phyloP scores from a whole-genome alignment of 768 basidiomycete genomes.

The Pleurotus cornucopiae region DNA sequence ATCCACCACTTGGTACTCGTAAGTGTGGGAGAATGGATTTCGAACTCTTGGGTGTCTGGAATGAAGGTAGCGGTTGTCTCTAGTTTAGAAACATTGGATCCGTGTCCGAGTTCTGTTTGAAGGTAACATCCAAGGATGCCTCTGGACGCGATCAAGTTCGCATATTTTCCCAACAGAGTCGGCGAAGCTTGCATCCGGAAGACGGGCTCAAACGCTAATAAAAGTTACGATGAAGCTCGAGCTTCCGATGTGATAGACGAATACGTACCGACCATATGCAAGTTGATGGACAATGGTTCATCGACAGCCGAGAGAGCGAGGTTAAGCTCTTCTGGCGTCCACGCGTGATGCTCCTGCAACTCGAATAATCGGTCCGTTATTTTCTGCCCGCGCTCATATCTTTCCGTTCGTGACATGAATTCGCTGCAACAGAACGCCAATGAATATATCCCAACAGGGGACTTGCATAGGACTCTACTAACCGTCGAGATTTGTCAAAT shows the following conservation, averaged over 20 bases:
- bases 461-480: neutral
- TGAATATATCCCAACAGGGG: neutral
- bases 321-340: conserved; percentile 44
- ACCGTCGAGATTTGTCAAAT: conserved; percentile 61
- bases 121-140: conserved; percentile 71
- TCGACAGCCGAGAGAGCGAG: conserved; percentile 47
- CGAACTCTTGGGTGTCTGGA: conserved; percentile 63
- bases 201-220: conserved; percentile 62
- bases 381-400: conserved; percentile 48
- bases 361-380: conserved; percentile 58
- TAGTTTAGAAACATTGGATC: conserved; percentile 61
- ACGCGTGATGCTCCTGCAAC: conserved; percentile 47
- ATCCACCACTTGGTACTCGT: conserved; percentile 85
- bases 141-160: conserved; percentile 40
- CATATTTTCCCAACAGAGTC: conserved; percentile 48
- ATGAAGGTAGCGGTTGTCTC: conserved; percentile 78
- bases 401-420: conserved; percentile 55
- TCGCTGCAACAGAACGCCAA: conserved; percentile 29
- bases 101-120: conserved; percentile 79
- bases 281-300: conserved; percentile 45
- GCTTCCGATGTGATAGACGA: neutral
- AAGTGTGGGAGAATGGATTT: conserved; percentile 70
- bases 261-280: conserved; percentile 32
- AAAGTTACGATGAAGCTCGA: conserved; percentile 11
- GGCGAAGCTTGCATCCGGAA: conserved; percentile 58